A percentile compares a stretch with the other conserved stretches of the same genome.
These are phyloP conservation scores for Plantago elongata DNA, from an alignment of 257 asterid species.

Conservation along the genomic window DNA sequence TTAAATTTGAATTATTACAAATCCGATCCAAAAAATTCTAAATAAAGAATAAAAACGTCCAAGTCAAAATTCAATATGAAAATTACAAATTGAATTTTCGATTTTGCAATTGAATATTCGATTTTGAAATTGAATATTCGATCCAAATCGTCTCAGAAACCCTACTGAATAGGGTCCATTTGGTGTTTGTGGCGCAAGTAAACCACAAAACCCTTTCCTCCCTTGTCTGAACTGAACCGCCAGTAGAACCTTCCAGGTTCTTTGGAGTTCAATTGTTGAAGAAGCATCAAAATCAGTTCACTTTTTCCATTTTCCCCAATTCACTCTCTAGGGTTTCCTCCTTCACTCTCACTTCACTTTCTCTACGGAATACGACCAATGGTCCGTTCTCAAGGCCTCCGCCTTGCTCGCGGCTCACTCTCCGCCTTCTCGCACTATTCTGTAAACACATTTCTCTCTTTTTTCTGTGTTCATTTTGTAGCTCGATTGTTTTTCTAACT, in stretches of 20 bases:
- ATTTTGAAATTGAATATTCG: too few relatives aligned
- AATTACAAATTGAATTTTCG: too few relatives aligned
- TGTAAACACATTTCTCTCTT: constrained; percentile 15
- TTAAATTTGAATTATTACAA: too few relatives aligned
- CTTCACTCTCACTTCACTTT: constrained; percentile 19
- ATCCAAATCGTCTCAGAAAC: too few relatives aligned
- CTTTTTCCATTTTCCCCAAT: constrained; percentile 26
- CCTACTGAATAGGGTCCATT: too few relatives aligned
- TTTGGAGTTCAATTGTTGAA: constrained; percentile 12
- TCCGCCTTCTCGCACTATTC: constrained; percentile 19
- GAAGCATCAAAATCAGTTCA: constrained; percentile 19
- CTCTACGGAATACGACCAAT: constrained; percentile 21
- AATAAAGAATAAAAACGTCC: too few relatives aligned
- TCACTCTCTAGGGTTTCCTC: constrained; percentile 19
- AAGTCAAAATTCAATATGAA: too few relatives aligned
- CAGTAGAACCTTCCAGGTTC: constrained; percentile 35
- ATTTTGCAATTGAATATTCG: too few relatives aligned
- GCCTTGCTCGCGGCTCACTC: constrained; percentile 53
- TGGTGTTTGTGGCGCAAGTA: too few relatives aligned
- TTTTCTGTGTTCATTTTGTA: background rate
- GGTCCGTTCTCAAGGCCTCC: constrained; percentile 52
- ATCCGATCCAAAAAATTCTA: too few relatives aligned
- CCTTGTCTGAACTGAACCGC: background rate
- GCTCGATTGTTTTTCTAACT: background rate
- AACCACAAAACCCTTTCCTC: background rate